Evolutionary conservation across 345 rosid genomes (phyloP).

Genomic region (Boechera retrofracta): DNA sequence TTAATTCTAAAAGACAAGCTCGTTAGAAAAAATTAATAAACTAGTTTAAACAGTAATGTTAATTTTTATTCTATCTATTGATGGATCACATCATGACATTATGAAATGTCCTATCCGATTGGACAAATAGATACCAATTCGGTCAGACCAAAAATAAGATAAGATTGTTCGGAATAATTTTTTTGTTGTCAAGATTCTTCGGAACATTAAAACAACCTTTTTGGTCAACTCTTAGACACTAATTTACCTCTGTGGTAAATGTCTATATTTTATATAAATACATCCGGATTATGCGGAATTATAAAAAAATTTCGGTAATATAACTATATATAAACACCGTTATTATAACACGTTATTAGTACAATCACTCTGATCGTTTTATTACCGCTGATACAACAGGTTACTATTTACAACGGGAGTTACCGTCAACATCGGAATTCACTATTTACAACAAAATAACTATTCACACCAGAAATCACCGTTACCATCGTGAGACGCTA

Average conservation of each 20-base stretch:
- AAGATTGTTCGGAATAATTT: background rate
- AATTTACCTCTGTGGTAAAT: background rate
- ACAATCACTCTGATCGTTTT: no score
- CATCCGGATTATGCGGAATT: no score
- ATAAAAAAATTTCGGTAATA: no score
- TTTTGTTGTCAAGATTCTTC: background rate
- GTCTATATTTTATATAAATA: no score
- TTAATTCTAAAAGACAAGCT: background rate
- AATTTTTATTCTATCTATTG: slow-evolving; percentile 12
- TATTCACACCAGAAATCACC: no score
- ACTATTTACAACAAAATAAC: no score
- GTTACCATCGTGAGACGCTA: no score
- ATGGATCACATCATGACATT: slow-evolving; percentile 26
- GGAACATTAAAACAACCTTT: background rate
- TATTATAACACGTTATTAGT: no score
- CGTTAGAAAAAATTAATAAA: background rate
- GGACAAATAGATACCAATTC: slow-evolving; percentile 22
- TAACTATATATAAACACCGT: no score
- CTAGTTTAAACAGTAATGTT: background rate
- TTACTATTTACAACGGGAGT: no score
- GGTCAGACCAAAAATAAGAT: slow-evolving; percentile 22
- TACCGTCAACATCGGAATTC: no score
- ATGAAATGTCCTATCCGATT: slow-evolving; percentile 20
- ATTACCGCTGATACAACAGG: no score
- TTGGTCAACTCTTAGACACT: slow-evolving; percentile 19